Conservation (phyloP, 345 rosid genomes). For the Kandelia obovata region DNA sequence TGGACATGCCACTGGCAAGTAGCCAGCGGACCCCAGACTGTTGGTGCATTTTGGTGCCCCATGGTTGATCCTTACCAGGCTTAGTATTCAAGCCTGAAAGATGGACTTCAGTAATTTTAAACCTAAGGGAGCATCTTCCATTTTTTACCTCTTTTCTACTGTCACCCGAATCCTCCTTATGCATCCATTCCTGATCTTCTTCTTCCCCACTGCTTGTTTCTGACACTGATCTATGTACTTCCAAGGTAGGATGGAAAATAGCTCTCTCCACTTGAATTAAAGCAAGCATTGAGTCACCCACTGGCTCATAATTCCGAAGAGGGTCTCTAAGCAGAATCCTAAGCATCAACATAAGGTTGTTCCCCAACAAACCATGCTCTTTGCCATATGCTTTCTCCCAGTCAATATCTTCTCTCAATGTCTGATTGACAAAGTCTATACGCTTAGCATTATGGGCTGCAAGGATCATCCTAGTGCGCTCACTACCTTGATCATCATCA, state of each 20-base stretch:
- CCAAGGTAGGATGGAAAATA: slow-evolving; percentile 20
- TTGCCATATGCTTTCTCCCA: slow-evolving; percentile 23
- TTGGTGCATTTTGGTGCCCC: slow-evolving; percentile 51
- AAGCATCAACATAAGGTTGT: slow-evolving; percentile 48
- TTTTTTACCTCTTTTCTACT: neutral
- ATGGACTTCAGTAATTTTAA: slow-evolving; percentile 47
- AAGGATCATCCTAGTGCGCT: slow-evolving; percentile 23
- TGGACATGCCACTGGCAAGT: slow-evolving; percentile 48
- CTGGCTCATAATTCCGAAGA: slow-evolving; percentile 55
- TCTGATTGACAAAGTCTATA: slow-evolving; percentile 24
- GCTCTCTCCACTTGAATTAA: slow-evolving; percentile 55
- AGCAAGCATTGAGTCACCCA: slow-evolving; percentile 74
- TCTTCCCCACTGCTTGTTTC: slow-evolving; percentile 20
- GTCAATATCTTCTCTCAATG: slow-evolving; percentile 13
- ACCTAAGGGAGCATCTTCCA: slow-evolving; percentile 22
- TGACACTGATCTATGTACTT: slow-evolving; percentile 11
- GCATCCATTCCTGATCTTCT: slow-evolving; percentile 13
- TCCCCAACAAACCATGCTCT: slow-evolving; percentile 34
- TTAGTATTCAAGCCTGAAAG: slow-evolving; percentile 56
- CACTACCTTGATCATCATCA: slow-evolving; percentile 34
- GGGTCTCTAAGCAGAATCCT: slow-evolving; percentile 71
- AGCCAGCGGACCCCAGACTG: slow-evolving; percentile 65
- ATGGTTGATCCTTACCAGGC: slow-evolving; percentile 33
- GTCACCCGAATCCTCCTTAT: neutral
- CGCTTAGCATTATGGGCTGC: slow-evolving; percentile 41